Evolutionary conservation across 495 filamentous ascomycete genomes (phyloP).

Genomic region (Neurospora sp.): DNA sequence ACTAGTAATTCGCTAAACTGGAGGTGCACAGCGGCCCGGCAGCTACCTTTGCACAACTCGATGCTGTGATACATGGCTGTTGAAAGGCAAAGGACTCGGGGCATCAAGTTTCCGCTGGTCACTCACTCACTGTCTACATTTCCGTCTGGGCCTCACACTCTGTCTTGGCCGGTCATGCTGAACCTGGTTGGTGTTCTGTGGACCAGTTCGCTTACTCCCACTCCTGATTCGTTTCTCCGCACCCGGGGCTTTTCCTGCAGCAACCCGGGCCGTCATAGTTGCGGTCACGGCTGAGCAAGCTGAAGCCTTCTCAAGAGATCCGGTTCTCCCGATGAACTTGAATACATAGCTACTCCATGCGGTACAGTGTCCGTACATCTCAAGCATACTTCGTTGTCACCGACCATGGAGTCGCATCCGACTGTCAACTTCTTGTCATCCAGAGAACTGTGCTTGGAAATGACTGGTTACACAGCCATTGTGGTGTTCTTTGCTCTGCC

Average conservation of each 20-base stretch:
- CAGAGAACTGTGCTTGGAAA: not conserved
- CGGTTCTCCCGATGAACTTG: not conserved
- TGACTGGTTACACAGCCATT: not conserved
- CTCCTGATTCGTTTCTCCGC: conserved; percentile 20
- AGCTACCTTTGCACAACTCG: not conserved
- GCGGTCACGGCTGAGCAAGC: not conserved
- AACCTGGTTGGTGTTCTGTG: not conserved
- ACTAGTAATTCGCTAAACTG: not conserved
- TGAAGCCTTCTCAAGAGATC: not conserved
- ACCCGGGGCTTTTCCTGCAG: not conserved
- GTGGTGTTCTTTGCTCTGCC: not conserved
- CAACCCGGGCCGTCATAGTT: not conserved
- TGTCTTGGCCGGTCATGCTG: not conserved
- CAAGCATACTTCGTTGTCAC: not conserved
- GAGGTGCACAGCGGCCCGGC: not conserved
- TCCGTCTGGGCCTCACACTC: not conserved
- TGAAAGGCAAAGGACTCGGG: not conserved
- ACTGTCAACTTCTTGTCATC: not conserved
- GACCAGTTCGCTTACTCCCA: conserved; percentile 18
- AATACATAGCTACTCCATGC: not conserved
- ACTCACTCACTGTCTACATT: not conserved
- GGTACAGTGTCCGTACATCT: not conserved
- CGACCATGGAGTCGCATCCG: not conserved
- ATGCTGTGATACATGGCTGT: not conserved
- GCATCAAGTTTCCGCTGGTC: not conserved